Evolutionary conservation across 129 eudicot species (phyloP), one percentile per base, ranked within the genome.

Genomic region (Centrapalus pauciflorus): DNA sequence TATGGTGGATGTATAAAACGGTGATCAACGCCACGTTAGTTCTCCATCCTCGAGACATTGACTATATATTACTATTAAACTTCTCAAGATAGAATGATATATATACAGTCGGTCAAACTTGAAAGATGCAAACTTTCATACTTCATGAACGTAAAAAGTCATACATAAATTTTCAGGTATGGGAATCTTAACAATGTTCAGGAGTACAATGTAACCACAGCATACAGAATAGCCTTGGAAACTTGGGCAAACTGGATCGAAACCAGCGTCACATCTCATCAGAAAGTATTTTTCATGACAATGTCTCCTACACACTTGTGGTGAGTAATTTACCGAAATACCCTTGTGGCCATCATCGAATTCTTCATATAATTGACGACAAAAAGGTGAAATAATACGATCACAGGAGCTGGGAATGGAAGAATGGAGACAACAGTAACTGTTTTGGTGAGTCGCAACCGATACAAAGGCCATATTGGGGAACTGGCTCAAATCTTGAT

Each of bases 1-100:
- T 94, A 2, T 94, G 99, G 99, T 94, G 99, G 99, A 94, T 89
- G 99, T 81, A 89, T 71, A 86, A 89, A 76, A 95, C 97, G 13
- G 37, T 61, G 2, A 94, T 89, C 62, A 94, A 94, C 16, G 99
- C 93, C 43, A 84, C 97, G 97, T 86, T 17, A 82, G 84, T 59
- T 35, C 69, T 20, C 59, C 17, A 41, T 21, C 58, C 72, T 37
- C 29, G 26, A 20, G 10, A 7, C 32, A 37, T 11, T 7, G 21
- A 30, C 50, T 10, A 25, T 3, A 24, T 25, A 38, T 27, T 29
- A 6, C 28, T 25, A 4, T 20, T 6, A 5, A 26, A 23, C 2
- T 70, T 4, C 13, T 37, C 43, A 41, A 29, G 9, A 19, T 19
- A n/a, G n/a, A 71, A 7, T n/a, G n/a, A n/a, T n/a, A n/a, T n/a